Percentiles rank a stretch among this genome's conserved stretches.
phyloP scores from a whole-genome alignment of 2,329 filamentous ascomycete species.

The Phaeosphaeria sp. region DNA sequence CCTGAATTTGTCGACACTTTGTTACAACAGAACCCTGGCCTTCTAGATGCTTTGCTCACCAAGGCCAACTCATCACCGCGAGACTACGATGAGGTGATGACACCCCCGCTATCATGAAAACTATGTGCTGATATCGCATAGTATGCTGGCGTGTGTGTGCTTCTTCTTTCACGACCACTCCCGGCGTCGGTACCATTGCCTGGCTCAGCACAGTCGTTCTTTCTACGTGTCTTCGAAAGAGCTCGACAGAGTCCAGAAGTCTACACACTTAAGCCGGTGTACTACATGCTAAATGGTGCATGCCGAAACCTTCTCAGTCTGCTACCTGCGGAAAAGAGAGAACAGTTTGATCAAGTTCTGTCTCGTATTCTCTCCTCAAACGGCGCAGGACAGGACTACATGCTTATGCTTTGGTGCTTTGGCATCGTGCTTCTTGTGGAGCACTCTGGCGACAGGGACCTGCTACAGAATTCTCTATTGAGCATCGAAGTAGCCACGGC shows the following conservation, averaged over 20 bases:
- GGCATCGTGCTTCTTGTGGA: constrained; percentile 40
- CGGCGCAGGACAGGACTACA: constrained; percentile 28
- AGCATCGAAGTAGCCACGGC: constrained; percentile 9
- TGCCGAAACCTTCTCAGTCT: constrained; percentile 37
- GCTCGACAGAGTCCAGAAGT: constrained; percentile 31
- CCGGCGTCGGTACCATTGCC: constrained; percentile 40
- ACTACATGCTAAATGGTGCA: constrained; percentile 46
- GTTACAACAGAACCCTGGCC: constrained; percentile 35
- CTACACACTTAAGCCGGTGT: constrained; percentile 34
- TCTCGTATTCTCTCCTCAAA: constrained; percentile 36
- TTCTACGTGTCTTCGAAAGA: constrained; percentile 40
- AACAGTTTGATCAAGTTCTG: constrained; percentile 37
- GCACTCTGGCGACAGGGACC: constrained; percentile 17
- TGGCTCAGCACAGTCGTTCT: constrained; percentile 42
- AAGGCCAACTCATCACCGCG: constrained; percentile 40
- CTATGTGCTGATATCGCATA: constrained; percentile 15
- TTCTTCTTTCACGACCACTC: constrained; percentile 41
- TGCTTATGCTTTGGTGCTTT: constrained; percentile 42
- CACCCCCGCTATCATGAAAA: not conserved
- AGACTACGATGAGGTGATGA: constrained; percentile 41
- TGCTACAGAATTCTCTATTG: not conserved
- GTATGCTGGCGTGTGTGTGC: constrained; percentile 40
- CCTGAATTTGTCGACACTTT: constrained; percentile 40
- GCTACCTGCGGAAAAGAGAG: constrained; percentile 26
- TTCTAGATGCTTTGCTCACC: constrained; percentile 42